Conservation (phyloP, 2,329 filamentous ascomycete species). For the Endocalyx cinctus region DNA sequence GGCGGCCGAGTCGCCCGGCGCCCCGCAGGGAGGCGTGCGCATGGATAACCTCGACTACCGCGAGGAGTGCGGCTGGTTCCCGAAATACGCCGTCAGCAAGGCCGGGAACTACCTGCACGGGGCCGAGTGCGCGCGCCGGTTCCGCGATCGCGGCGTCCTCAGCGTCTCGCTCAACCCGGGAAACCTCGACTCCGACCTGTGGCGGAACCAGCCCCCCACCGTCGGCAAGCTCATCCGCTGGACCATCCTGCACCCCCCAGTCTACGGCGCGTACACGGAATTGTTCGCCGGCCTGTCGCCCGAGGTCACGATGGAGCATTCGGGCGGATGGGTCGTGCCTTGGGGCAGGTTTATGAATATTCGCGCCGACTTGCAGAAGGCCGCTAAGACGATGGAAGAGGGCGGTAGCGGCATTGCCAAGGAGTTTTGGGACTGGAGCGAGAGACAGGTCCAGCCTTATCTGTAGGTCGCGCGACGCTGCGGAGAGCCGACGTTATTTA, state of each 20-base stretch:
- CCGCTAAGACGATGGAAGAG: slow-evolving; percentile 22
- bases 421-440: slow-evolving; percentile 39
- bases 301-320: slow-evolving; percentile 27
- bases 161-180: slow-evolving; percentile 17
- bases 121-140: slow-evolving; percentile 12
- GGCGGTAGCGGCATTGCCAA: slow-evolving; percentile 30
- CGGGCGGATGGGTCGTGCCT: slow-evolving; percentile 31
- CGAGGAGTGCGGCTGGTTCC: slow-evolving; percentile 3
- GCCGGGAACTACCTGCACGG: slow-evolving; percentile 16
- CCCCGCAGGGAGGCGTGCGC: slow-evolving; percentile 8
- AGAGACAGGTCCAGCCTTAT: slow-evolving; percentile 14
- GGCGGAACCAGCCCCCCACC: slow-evolving; percentile 4
- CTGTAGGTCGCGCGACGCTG: too few relatives aligned
- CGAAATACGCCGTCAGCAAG: slow-evolving; percentile 18
- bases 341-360: slow-evolving; percentile 35
- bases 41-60: slow-evolving; percentile 10
- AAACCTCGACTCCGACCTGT: slow-evolving; percentile 16
- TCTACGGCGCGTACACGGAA: slow-evolving; percentile 34
- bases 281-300: slow-evolving; percentile 33
- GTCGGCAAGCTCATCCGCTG: slow-evolving; percentile 3
- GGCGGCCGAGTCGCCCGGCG: slow-evolving; percentile 4
- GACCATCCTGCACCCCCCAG: slow-evolving; percentile 7
- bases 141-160: slow-evolving; percentile 9
- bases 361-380: slow-evolving; percentile 25
- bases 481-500: too few relatives aligned